phyloP scores from a whole-genome alignment of 495 filamentous ascomycete genomes.

The Clohesyomyces aquaticus region DNA sequence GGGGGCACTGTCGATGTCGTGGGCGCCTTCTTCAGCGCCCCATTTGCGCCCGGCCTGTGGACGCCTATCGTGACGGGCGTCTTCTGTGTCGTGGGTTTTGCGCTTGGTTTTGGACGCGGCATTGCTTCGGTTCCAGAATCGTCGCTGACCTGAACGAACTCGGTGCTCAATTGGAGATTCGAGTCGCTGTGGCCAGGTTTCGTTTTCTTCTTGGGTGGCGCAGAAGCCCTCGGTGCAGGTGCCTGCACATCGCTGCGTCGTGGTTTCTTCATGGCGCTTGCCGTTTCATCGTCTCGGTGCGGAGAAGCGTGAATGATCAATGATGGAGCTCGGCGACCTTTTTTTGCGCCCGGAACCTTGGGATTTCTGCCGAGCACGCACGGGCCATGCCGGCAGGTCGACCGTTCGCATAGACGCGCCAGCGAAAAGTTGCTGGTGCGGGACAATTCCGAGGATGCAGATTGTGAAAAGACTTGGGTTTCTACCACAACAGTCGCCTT shows the following conservation, averaged over 20 bases:
- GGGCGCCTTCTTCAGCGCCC: constrained; percentile 12
- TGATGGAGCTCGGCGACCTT: constrained; percentile 16
- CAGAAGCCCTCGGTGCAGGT: constrained; percentile 21
- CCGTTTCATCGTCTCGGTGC: constrained; percentile 1
- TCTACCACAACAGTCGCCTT: too few relatives aligned
- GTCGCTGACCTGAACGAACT: constrained; percentile 32
- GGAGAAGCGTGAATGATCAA: too few relatives aligned
- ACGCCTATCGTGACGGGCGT: constrained; percentile 13
- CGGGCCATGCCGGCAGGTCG: background rate
- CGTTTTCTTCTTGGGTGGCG: background rate
- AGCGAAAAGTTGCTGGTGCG: too few relatives aligned
- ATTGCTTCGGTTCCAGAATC: constrained; percentile 17
- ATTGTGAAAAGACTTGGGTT: too few relatives aligned
- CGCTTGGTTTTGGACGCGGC: constrained; percentile 1
- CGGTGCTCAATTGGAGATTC: constrained; percentile 25
- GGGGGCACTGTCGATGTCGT: constrained; percentile 1
- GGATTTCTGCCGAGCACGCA: constrained; percentile 3
- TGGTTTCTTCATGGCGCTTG: constrained; percentile 28
- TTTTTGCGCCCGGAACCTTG: constrained; percentile 25
- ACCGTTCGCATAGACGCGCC: too few relatives aligned
- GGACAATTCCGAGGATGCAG: too few relatives aligned
- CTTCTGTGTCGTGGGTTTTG: constrained; percentile 14
- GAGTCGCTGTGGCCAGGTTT: background rate
- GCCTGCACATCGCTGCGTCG: constrained; percentile 19
- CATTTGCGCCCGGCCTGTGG: constrained; percentile 24